Evolutionary conservation across 1,139 yeast species (phyloP), one percentile per base, ranked within the genome.

Genomic region (Pichia sp.): DNA sequence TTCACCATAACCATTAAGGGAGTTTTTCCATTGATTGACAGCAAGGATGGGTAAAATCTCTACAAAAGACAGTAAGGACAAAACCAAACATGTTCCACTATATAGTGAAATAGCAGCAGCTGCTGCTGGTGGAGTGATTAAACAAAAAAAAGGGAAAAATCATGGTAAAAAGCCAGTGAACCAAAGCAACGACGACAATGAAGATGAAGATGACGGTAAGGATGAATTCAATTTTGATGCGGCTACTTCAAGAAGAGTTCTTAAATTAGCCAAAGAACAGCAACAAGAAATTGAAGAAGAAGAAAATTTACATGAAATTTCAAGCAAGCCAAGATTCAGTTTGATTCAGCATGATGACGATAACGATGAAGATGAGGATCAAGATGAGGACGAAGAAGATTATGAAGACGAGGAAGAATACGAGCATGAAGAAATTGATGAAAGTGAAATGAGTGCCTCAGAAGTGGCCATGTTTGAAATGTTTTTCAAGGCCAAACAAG

Each of bases 261-360:
- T 92, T 52, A 85, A 84, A 60, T 71, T 92, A 53, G 98, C 97
- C 16, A 81, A 77, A 56, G 92, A 84, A 57, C 98, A 92, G 66
- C 97, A 88, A 62, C 90, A 85, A 40, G 98, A 92, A 61, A 64
- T 90, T 32, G 85, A 75, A 47, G 70, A 65, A 6, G 95, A 86
- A 60, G 87, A 81, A 52, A 62, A 64, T 36, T 57, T 55, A 4
- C 52, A 54, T 8, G 54, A 41, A 57, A 66, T 53, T 48, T 60
- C 55, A 44, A 45, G 56, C 43, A 52, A 61, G 47, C 60, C 54
- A 50, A 61, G 67, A 54, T 66, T 62, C 49, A 54, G 49, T 41
- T 41, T 50, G 38, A 51, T 49, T 35, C 44, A 49, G 8, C 51
- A 51, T 44, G 57, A 55, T 9, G 51, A 55, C 2, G 61, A 54